Percentiles rank a stretch among this genome's conserved stretches.
Evolutionary conservation across 2,329 filamentous ascomycete species (phyloP).

Genomic region (Xylariaceae sp.): DNA sequence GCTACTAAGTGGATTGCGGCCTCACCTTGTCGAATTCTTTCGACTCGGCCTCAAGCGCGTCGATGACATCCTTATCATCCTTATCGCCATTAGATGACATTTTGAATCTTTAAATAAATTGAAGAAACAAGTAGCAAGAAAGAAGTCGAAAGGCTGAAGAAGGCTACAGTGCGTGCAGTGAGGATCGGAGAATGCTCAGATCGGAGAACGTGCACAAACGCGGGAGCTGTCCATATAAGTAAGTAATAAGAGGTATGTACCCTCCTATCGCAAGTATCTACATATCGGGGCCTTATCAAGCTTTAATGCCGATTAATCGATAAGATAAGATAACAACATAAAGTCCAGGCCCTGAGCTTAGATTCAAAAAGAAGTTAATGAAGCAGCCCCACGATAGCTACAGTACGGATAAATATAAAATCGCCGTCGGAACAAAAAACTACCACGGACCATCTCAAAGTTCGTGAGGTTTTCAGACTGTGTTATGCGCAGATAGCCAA

Average conservation of each 20-base stretch:
- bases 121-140: not conserved
- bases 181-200: not conserved
- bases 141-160: not conserved
- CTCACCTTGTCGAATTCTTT: constrained; percentile 88
- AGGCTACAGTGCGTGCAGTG: constrained; percentile 3
- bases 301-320: constrained; percentile 13
- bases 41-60: constrained; percentile 78
- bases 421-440: not conserved
- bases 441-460: constrained; percentile 1
- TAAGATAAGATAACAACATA: constrained; percentile 9
- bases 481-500: constrained; percentile 3
- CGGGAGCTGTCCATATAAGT: not conserved
- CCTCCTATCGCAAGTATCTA: not conserved
- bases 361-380: constrained; percentile 28
- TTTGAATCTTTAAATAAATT: not conserved
- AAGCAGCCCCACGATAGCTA: constrained; percentile 16
- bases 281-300: constrained; percentile 7
- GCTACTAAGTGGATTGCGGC: constrained; percentile 1
- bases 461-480: not conserved
- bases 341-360: constrained; percentile 6
- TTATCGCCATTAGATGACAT: constrained; percentile 49
- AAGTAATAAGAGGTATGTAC: not conserved
- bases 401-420: not conserved
- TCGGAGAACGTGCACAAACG: not conserved
- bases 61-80: constrained; percentile 73